Percentiles rank a stretch among this genome's conserved stretches.
Conservation (phyloP, 495 filamentous ascomycete genomes). For the Immersiella caudata region DNA sequence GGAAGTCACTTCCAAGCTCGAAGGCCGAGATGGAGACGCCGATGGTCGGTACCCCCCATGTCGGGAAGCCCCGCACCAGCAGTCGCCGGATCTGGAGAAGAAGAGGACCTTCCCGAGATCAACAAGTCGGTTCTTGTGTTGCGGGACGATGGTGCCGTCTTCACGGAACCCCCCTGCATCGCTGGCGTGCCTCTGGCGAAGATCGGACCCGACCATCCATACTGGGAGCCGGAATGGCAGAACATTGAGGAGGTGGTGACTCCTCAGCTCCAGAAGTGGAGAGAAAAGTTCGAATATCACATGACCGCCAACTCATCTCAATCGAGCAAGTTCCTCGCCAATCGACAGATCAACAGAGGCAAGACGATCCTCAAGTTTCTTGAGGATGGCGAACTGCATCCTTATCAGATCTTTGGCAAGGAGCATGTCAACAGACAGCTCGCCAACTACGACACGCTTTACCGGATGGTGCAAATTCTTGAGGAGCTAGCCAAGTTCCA, state of each 20-base stretch:
- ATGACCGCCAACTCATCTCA: conserved; percentile 24
- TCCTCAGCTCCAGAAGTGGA: conserved; percentile 41
- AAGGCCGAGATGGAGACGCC: conserved; percentile 7
- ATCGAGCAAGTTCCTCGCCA: conserved; percentile 47
- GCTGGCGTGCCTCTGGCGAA: conserved; percentile 49
- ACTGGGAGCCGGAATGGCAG: conserved; percentile 52
- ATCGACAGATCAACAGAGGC: conserved; percentile 52
- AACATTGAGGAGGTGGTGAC: conserved; percentile 38
- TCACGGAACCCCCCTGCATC: conserved; percentile 46
- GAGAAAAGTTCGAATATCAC: conserved; percentile 39
- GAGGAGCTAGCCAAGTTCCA: conserved; percentile 51
- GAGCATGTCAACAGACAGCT: conserved; percentile 43
- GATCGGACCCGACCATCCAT: conserved; percentile 45
- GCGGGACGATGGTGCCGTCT: conserved; percentile 43
- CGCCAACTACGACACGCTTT: conserved; percentile 53
- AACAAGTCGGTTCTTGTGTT: conserved; percentile 41
- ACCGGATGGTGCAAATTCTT: conserved; percentile 46
- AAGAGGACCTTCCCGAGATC: neutral
- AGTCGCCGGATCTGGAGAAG: conserved; percentile 18
- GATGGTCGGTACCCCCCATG: conserved; percentile 15
- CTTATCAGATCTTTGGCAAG: conserved; percentile 52
- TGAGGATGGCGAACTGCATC: conserved; percentile 46
- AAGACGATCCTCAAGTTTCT: conserved; percentile 48
- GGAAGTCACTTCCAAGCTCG: conserved; percentile 31
- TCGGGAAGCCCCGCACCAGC: conserved; percentile 26